These are phyloP conservation scores for Cadophora sp. DNA, from an alignment of 2,329 filamentous ascomycete genomes.

Conservation along the genomic window DNA sequence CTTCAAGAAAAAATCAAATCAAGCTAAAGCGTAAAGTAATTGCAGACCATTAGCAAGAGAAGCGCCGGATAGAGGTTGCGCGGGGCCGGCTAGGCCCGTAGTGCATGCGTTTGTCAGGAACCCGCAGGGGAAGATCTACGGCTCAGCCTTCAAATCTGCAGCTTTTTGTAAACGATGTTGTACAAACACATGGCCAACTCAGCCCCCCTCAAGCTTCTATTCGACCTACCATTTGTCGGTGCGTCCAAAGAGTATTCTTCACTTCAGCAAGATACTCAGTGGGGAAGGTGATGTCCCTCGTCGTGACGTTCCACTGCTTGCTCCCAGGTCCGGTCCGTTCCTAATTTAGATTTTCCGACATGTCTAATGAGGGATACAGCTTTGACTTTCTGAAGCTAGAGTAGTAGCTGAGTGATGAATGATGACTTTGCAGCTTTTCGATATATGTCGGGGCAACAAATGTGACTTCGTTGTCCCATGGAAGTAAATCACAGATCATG, in stretches of 20 bases:
- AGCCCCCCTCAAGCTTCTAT: background rate
- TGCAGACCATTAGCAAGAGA: background rate
- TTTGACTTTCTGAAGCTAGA: background rate
- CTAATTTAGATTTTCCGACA: conserved; percentile 2
- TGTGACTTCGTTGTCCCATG: background rate
- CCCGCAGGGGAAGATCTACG: conserved; percentile 8
- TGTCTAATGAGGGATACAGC: background rate
- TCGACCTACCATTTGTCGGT: background rate
- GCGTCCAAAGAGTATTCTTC: background rate
- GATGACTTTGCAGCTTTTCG: conserved; percentile 5
- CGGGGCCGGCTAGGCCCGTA: conserved; percentile 11
- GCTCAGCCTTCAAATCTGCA: conserved; percentile 10
- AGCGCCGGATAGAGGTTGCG: background rate
- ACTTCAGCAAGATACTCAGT: background rate
- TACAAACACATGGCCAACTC: background rate
- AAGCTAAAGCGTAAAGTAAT: background rate
- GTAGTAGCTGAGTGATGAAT: background rate
- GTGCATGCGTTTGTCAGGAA: conserved; percentile 8
- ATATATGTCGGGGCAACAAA: background rate
- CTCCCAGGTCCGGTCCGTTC: background rate
- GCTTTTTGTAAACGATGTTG: background rate
- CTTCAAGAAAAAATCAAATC: background rate
- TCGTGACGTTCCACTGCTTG: background rate
- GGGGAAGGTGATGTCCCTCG: background rate
- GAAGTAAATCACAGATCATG: background rate